Percentiles rank a stretch among this genome's conserved stretches.
phyloP scores from a whole-genome alignment of 2,329 filamentous ascomycete genomes.

The Xylariaceae sp. region DNA sequence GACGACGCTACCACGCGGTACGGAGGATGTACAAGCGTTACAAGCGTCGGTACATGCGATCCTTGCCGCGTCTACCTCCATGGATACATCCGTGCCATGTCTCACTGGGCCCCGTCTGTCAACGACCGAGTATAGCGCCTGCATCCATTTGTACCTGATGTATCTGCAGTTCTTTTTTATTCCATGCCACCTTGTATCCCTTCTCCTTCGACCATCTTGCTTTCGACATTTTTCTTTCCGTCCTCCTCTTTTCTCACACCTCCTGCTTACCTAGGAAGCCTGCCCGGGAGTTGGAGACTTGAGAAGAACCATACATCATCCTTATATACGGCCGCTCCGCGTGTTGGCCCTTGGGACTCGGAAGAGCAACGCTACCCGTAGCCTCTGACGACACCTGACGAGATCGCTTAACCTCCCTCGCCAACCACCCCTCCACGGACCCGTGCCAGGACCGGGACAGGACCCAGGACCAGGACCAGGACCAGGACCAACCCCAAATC shows the following conservation, averaged over 20 bases:
- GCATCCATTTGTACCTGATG: neutral
- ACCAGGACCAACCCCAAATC: slow-evolving; percentile 6
- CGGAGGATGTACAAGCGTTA: too few species aligned
- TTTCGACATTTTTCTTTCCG: neutral
- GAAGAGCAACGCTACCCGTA: neutral
- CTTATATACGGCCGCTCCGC: neutral
- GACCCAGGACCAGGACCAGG: too few species aligned
- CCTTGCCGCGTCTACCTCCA: neutral
- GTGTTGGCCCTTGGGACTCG: neutral
- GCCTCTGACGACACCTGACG: slow-evolving; percentile 8
- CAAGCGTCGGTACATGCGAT: slow-evolving; percentile 1
- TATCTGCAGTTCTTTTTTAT: neutral
- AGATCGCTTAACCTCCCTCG: slow-evolving; percentile 10
- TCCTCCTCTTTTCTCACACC: neutral
- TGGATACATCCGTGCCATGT: neutral
- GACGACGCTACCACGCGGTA: too few species aligned
- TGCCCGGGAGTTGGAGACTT: neutral
- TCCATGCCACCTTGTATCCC: neutral
- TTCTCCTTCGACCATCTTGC: neutral
- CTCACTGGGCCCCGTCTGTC: neutral
- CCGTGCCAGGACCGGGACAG: too few species aligned
- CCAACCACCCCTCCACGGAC: slow-evolving; percentile 10
- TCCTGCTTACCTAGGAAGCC: neutral
- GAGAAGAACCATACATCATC: neutral
- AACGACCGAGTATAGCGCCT: neutral